A percentile compares a stretch with the other conserved stretches of the same genome.
Conservation (phyloP, 106 monocot species). For the Allium fistulosum region DNA sequence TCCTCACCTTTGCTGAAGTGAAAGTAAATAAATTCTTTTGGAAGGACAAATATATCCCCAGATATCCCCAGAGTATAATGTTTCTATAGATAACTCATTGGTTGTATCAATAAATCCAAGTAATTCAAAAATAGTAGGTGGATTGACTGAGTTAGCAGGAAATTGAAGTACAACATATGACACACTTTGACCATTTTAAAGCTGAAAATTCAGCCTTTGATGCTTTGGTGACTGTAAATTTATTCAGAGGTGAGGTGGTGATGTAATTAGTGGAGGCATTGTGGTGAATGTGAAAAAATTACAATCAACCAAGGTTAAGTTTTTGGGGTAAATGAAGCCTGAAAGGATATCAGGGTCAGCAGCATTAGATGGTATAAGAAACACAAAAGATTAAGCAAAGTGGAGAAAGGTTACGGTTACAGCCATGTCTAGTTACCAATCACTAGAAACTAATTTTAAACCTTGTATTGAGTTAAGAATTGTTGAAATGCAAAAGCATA, state of each 20-base stretch:
- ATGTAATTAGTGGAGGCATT: not conserved
- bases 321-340: conserved; percentile 2
- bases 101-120: conserved; percentile 19
- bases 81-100: conserved; percentile 10
- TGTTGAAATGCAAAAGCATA: not conserved
- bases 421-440: too few relatives aligned
- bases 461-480: not conserved
- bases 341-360: conserved; percentile 16
- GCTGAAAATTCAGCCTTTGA: conserved; percentile 9
- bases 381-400: too few relatives aligned
- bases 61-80: conserved; percentile 2
- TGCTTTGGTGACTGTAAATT: conserved; percentile 8
- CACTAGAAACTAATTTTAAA: too few relatives aligned
- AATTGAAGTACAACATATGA: conserved; percentile 8
- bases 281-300: conserved; percentile 17
- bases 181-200: conserved; percentile 16
- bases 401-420: too few relatives aligned
- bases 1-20: not conserved
- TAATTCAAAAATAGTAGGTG: conserved; percentile 14
- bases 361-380: not conserved
- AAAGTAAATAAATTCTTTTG: conserved; percentile 16
- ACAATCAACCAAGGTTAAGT: not conserved
- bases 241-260: not conserved
- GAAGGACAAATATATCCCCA: conserved; percentile 17
- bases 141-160: not conserved